These are phyloP conservation scores for Scheffersomyces titani DNA, from an alignment of 1,139 yeast species.

Conservation along the genomic window DNA sequence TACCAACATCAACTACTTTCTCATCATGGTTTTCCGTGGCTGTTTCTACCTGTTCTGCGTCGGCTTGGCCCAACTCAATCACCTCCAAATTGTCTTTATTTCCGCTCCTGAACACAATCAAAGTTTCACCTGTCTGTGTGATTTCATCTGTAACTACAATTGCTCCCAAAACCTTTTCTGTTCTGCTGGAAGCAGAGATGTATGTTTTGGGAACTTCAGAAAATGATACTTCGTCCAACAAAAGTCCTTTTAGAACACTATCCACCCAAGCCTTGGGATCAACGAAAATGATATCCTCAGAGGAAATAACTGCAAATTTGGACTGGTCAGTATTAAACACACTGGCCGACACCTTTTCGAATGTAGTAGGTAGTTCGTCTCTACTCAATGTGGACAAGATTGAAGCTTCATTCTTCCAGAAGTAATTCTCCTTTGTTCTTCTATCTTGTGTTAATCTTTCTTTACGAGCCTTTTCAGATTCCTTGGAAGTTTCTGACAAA, in stretches of 20 bases:
- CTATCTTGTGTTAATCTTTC: background rate
- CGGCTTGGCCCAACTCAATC: constrained; percentile 5
- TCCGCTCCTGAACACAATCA: constrained; percentile 6
- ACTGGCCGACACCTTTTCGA: constrained; percentile 4
- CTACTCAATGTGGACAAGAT: constrained; percentile 14
- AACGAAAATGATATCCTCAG: constrained; percentile 8
- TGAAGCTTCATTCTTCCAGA: constrained; percentile 15
- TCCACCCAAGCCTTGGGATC: constrained; percentile 13
- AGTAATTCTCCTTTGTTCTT: constrained; percentile 5
- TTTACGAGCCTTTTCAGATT: background rate
- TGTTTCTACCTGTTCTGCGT: background rate
- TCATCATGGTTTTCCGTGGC: background rate
- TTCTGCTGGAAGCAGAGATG: background rate
- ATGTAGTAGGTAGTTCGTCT: constrained; percentile 10
- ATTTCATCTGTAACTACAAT: constrained; percentile 1
- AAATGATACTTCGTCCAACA: background rate
- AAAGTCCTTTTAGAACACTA: background rate
- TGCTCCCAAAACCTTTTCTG: background rate
- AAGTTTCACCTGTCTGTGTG: constrained; percentile 3
- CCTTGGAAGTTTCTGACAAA: constrained; percentile 18
- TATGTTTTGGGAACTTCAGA: background rate
- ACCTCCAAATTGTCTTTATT: constrained; percentile 14
- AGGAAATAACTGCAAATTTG: constrained; percentile 8
- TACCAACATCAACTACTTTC: background rate
- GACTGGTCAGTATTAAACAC: constrained; percentile 5